Evolutionary conservation across 2,329 filamentous ascomycete genomes (phyloP).

Genomic region (Xylariaceae sp.): DNA sequence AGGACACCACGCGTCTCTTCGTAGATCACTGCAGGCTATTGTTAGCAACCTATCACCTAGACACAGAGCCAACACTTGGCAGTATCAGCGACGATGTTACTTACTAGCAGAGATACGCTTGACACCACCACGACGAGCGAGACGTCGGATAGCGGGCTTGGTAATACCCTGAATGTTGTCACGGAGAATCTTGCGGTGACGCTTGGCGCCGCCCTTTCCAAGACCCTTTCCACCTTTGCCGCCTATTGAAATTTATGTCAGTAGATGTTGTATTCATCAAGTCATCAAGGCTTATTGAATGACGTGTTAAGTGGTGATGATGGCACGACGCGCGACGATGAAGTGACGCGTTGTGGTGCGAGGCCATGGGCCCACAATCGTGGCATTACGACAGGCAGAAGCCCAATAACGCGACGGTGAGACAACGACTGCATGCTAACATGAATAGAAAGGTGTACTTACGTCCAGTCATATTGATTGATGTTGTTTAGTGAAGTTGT

Average conservation of each 20-base stretch:
- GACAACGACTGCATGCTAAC: slow-evolving; percentile 2
- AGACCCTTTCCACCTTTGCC: slow-evolving; percentile 97
- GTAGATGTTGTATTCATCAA: slow-evolving; percentile 21
- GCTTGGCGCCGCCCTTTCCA: slow-evolving; percentile 97
- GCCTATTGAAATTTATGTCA: slow-evolving; percentile 53
- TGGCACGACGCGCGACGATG: slow-evolving; percentile 10
- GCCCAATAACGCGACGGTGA: slow-evolving; percentile 17
- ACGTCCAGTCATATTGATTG: slow-evolving; percentile 66
- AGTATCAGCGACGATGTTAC: slow-evolving; percentile 20
- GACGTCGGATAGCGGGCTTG: slow-evolving; percentile 97
- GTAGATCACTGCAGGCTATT: slow-evolving; percentile 59
- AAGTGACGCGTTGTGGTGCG: slow-evolving; percentile 29
- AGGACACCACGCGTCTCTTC: slow-evolving; percentile 77
- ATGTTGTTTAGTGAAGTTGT: slow-evolving; percentile 26
- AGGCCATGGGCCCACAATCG: slow-evolving; percentile 23
- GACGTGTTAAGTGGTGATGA: slow-evolving; percentile 4
- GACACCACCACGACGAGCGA: slow-evolving; percentile 98
- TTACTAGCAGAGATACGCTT: slow-evolving; percentile 98
- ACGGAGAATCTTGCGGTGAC: slow-evolving; percentile 97
- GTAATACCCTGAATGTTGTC: slow-evolving; percentile 99
- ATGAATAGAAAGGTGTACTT: slow-evolving; percentile 40
- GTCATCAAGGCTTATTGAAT: neutral
- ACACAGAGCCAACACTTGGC: neutral
- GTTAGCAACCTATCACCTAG: neutral
- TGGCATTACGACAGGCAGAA: slow-evolving; percentile 2